Evolutionary conservation across 768 basidiomycete species (phyloP).

Genomic region (Russula brevipes): DNA sequence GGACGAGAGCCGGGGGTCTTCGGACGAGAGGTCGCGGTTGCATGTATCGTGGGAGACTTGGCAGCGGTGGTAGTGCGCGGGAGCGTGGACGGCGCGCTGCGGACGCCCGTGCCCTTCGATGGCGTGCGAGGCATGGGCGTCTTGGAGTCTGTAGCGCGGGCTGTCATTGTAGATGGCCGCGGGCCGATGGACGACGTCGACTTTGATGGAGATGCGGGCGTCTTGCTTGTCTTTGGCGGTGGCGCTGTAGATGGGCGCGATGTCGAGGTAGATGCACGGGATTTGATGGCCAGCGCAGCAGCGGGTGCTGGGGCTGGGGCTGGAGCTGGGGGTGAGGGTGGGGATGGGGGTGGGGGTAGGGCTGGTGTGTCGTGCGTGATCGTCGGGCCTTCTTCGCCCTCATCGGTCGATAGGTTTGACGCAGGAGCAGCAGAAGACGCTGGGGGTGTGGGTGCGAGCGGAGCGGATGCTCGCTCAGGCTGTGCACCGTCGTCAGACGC

Average conservation of each 20-base stretch:
- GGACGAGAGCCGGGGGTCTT: constrained; percentile 30
- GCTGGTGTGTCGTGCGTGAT: neutral
- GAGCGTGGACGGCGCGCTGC: constrained; percentile 23
- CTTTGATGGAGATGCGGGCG: constrained; percentile 27
- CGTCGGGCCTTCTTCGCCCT: neutral
- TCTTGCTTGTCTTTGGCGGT: constrained; percentile 8
- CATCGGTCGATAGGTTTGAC: neutral
- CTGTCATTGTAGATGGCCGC: constrained; percentile 20
- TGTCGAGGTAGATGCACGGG: constrained; percentile 10
- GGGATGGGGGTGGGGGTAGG: neutral
- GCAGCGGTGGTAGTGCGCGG: constrained; percentile 28
- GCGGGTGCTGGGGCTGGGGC: constrained; percentile 23
- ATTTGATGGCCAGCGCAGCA: constrained; percentile 15
- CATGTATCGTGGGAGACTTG: constrained; percentile 35
- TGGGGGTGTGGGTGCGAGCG: neutral
- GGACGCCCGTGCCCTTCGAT: constrained; percentile 20
- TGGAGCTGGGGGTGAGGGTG: neutral
- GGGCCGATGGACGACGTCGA: constrained; percentile 25
- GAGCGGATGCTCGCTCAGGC: neutral
- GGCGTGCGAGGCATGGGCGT: constrained; percentile 25
- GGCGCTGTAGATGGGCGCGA: constrained; percentile 2
- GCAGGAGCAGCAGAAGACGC: neutral
- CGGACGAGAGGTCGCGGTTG: constrained; percentile 27
- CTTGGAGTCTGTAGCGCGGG: constrained; percentile 22
- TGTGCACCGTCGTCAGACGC: neutral